phyloP scores from a whole-genome alignment of 495 filamentous ascomycete species.

The Neurospora tetraspora region DNA sequence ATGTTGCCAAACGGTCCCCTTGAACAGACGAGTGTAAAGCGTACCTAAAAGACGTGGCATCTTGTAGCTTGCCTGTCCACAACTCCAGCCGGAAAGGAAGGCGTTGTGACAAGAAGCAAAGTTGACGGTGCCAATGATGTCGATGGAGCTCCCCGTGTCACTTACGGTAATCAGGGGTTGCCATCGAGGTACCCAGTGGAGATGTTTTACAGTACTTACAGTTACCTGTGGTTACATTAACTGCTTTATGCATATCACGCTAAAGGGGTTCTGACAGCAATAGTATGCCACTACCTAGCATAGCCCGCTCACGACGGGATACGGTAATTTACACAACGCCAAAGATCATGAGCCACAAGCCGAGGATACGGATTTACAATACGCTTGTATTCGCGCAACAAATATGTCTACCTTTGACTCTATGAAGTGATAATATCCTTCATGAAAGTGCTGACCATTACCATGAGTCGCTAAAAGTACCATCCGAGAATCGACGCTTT shows the following conservation, averaged over 20 bases:
- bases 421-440: background rate
- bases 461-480: background rate
- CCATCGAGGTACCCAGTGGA: background rate
- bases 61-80: slow-evolving; percentile 5
- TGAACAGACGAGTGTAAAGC: no score
- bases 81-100: background rate
- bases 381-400: background rate
- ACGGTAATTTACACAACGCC: background rate
- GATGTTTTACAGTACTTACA: background rate
- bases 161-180: background rate
- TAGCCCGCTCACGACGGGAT: background rate
- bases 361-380: background rate
- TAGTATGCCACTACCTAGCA: background rate
- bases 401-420: background rate
- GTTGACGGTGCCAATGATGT: background rate
- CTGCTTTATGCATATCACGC: background rate
- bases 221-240: background rate
- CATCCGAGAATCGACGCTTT: background rate
- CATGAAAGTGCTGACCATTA: background rate
- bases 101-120: background rate
- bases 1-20: no score
- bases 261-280: background rate
- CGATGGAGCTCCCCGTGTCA: background rate
- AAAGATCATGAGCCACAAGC: background rate
- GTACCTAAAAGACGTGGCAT: slow-evolving; percentile 28